Conservation (phyloP, 495 filamentous ascomycete species). For the Wilcoxina mikolae region DNA sequence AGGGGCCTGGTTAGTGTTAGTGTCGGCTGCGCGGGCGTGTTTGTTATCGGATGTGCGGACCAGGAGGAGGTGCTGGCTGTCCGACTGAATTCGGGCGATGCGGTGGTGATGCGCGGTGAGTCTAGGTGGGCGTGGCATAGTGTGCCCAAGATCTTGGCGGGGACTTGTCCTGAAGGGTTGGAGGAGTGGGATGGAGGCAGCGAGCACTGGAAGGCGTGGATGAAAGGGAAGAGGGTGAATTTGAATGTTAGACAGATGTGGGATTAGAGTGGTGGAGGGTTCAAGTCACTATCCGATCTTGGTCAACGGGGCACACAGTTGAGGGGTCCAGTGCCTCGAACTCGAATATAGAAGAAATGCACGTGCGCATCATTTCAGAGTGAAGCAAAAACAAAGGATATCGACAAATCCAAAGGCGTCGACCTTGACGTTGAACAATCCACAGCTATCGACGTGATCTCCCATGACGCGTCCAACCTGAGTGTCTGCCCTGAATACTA, state of each 20-base stretch:
- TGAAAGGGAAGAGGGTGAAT: constrained; percentile 72
- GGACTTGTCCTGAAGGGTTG: constrained; percentile 62
- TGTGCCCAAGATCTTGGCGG: constrained; percentile 64
- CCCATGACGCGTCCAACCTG: no score
- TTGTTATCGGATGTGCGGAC: constrained; percentile 42
- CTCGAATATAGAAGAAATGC: no score
- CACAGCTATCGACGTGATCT: no score
- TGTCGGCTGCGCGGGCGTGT: constrained; percentile 76
- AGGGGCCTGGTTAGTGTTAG: constrained; percentile 67
- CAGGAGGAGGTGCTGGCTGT: constrained; percentile 40
- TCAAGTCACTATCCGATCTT: no score
- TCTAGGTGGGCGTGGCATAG: constrained; percentile 87
- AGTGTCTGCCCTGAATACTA: no score
- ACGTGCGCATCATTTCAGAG: no score
- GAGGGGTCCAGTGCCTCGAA: no score
- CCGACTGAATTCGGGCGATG: constrained; percentile 63
- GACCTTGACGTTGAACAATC: no score
- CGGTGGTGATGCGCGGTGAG: constrained; percentile 63
- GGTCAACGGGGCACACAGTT: no score
- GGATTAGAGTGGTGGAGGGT: no score
- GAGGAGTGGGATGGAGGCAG: constrained; percentile 54
- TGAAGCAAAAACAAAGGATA: no score
- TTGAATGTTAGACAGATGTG: constrained; percentile 85
- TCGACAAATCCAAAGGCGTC: no score
- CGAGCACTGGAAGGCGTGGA: constrained; percentile 66